Evolutionary conservation across 2,329 filamentous ascomycete species (phyloP), one percentile per base, ranked within the genome.

Genomic region (Aspergillus hortae): DNA sequence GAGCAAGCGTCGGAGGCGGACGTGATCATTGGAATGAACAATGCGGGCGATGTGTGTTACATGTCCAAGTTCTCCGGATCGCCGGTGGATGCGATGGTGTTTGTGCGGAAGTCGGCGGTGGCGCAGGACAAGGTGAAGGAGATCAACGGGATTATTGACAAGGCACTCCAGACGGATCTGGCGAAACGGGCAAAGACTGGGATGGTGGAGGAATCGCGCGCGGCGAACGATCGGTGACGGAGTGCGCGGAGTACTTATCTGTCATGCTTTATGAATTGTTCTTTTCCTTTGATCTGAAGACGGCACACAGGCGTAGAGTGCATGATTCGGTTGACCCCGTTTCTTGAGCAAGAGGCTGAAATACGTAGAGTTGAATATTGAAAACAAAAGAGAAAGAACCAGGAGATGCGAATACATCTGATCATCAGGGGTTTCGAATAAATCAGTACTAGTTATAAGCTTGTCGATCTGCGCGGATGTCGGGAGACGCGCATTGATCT

Each of bases 61-160:
- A 83, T 96, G 54, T 87, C 91, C 27, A 99, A 99, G 76, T 83
- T 94, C 53, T 92, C 92, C 21, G 94, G 94, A 23, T 80, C 83
- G 17, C 82, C 91, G 0, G 82, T 96, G 11, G 89, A 96, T 68
- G 91, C 92, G 2, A 76, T 92, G 54, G 77, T 82, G 32, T 74
- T 97, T 60, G 76, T 99, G 59, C 83, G 86, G 61, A 95, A 89
- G 72, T 86, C 88, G 1, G 85, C 81, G 50, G 74, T 86, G 52
- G 91, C 92, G 10, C 70, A 92, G 67, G 79, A 81, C 55, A 95
- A 92, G 73, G 89, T 89, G 17, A 90, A 90, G 75, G 86, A 90
- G 61, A 80, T 96, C 60, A 88, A 88, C 56, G 80, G 82, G 17
- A 74, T 90, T 60, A 81, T 99, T 52, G 86, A 90, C 65, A 75